Evolutionary conservation across 352 stramenopile genomes (phyloP).

Genomic region (Pythium dissimile): DNA sequence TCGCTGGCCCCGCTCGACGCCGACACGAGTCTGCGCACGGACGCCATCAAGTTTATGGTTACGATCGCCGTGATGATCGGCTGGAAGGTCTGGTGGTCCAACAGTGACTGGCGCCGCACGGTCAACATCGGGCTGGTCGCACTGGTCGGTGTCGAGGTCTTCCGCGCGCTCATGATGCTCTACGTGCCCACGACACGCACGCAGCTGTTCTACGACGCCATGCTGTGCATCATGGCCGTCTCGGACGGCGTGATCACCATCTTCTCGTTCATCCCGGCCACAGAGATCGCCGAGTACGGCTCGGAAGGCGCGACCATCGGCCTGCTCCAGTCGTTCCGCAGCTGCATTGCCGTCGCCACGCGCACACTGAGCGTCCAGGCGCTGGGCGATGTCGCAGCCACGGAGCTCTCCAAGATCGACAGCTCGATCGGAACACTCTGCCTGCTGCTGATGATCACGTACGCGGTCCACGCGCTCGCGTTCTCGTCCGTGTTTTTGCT

Average conservation of each 20-base stretch:
- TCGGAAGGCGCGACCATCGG: conserved; percentile 66
- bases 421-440: conserved; percentile 19
- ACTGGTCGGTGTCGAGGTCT: conserved; percentile 41
- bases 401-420: conserved; percentile 9
- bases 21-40: conserved; percentile 41
- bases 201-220: conserved; percentile 43
- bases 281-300: conserved; percentile 68
- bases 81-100: conserved; percentile 47
- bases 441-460: conserved; percentile 48
- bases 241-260: conserved; percentile 66
- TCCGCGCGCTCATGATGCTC: conserved; percentile 58
- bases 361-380: conserved; percentile 51
- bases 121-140: conserved; percentile 33
- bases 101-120: conserved; percentile 29
- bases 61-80: conserved; percentile 51
- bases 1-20: conserved; percentile 31
- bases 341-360: conserved; percentile 51
- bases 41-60: conserved; percentile 44
- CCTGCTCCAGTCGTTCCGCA: conserved; percentile 58
- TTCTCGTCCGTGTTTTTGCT: conserved; percentile 54
- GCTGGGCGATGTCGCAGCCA: conserved; percentile 26
- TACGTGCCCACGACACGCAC: conserved; percentile 36
- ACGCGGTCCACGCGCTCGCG: conserved; percentile 45
- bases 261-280: conserved; percentile 60
- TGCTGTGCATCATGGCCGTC: conserved; percentile 49